Evolutionary conservation across 192 early-diverging fungal genomes (phyloP).

Genomic region (Phycomyces nitens): DNA sequence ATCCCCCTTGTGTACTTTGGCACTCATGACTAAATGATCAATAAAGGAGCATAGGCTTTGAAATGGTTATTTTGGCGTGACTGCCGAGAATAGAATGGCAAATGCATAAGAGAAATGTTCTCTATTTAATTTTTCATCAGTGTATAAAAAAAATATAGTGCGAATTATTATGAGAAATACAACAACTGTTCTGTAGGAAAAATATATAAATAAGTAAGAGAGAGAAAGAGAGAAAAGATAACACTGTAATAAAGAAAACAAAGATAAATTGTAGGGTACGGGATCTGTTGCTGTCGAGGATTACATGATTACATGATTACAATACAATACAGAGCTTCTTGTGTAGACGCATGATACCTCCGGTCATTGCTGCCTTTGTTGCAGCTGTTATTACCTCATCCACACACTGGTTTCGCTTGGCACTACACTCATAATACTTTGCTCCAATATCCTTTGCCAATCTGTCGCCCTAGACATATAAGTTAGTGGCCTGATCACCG

Average conservation of each 20-base stretch:
- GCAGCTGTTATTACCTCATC: conserved; percentile 48
- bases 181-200: background rate
- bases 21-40: no score
- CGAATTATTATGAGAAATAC: background rate
- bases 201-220: conserved; percentile 1
- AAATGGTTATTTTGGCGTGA: no score
- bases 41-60: no score
- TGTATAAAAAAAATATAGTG: no score
- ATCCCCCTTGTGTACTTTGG: background rate
- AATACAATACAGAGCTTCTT: conserved; percentile 40
- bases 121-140: no score
- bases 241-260: background rate
- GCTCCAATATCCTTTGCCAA: conserved; percentile 43
- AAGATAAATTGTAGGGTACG: background rate
- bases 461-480: conserved; percentile 33
- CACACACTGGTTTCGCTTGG: conserved; percentile 40
- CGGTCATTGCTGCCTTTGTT: conserved; percentile 38
- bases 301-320: no score
- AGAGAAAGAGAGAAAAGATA: background rate
- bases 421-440: conserved; percentile 52
- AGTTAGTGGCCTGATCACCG: background rate
- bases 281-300: background rate
- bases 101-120: no score
- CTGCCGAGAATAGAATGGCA: no score
- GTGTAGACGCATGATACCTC: conserved; percentile 39